Conservation (phyloP, 1,139 yeast genomes). For the Yamadazyma songkhlaensis region DNA sequence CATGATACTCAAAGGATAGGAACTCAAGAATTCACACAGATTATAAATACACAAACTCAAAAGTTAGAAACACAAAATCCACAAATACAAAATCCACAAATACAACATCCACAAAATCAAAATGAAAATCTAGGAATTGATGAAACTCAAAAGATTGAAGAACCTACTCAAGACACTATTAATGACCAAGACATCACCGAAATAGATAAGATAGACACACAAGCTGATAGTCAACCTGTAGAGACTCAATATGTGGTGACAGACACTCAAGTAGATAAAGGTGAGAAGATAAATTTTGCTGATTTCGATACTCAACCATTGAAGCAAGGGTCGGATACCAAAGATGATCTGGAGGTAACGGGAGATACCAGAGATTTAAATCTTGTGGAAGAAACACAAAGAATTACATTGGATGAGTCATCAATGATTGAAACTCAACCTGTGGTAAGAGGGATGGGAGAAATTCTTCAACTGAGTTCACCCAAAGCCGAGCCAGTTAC, state of each 20-base stretch:
- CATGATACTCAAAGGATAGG: neutral
- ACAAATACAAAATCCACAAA: too few relatives aligned
- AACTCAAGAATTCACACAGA: neutral
- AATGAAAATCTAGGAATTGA: too few relatives aligned
- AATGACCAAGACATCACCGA: too few relatives aligned
- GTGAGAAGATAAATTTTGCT: too few relatives aligned
- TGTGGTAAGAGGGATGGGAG: neutral
- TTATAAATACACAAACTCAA: slow-evolving; percentile 3
- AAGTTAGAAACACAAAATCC: neutral
- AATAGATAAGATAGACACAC: neutral
- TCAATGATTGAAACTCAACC: slow-evolving; percentile 1
- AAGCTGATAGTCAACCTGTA: slow-evolving; percentile 2
- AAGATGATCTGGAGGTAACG: too few relatives aligned
- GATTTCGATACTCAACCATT: too few relatives aligned
- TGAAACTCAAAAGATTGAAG: neutral
- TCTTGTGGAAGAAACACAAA: neutral
- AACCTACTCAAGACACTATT: too few relatives aligned
- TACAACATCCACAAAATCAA: too few relatives aligned
- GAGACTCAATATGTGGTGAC: slow-evolving; percentile 3
- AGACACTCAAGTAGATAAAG: slow-evolving; percentile 1
- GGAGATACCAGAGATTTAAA: neutral
- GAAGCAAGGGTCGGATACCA: too few relatives aligned
- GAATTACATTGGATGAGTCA: neutral
- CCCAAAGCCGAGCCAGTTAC: too few relatives aligned
- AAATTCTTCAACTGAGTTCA: too few relatives aligned